Conservation (phyloP, 2,329 filamentous ascomycete genomes). For the Zasmidium citrigriseum region DNA sequence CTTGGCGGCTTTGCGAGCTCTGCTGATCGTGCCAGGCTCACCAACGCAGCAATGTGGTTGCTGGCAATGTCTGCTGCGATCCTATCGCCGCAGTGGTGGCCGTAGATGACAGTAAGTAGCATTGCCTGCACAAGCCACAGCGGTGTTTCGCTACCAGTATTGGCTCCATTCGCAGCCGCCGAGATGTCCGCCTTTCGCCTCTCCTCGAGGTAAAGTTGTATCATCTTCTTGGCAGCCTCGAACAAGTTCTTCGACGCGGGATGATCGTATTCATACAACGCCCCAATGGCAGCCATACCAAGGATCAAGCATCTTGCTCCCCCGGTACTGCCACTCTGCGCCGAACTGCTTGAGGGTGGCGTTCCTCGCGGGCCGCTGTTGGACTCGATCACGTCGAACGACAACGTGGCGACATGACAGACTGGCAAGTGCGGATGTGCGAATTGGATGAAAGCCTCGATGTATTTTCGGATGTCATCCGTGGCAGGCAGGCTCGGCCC, state of each 20-base stretch:
- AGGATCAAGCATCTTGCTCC: constrained; percentile 84
- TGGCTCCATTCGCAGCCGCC: constrained; percentile 54
- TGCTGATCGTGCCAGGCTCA: constrained; percentile 88
- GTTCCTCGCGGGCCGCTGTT: constrained; percentile 54
- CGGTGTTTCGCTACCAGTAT: constrained; percentile 59
- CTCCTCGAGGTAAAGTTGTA: constrained; percentile 88
- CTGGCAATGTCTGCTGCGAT: constrained; percentile 87
- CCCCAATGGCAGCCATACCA: constrained; percentile 84
- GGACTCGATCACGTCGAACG: constrained; percentile 77
- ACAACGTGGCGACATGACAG: constrained; percentile 85
- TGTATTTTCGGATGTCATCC: constrained; percentile 83
- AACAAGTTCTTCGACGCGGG: constrained; percentile 81
- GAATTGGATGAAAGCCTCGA: constrained; percentile 84
- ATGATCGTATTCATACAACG: constrained; percentile 84
- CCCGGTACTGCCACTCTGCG: constrained; percentile 61
- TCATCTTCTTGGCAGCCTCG: constrained; percentile 92
- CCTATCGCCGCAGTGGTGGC: constrained; percentile 91
- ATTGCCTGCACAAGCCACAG: constrained; percentile 96
- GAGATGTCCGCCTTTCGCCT: constrained; percentile 80
- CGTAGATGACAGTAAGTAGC: constrained; percentile 93
- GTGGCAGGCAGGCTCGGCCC: constrained; percentile 70
- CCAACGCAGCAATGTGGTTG: constrained; percentile 86
- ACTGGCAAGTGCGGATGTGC: constrained; percentile 97
- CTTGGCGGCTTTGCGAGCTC: constrained; percentile 63
- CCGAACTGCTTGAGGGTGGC: constrained; percentile 54